Evolutionary conservation across 768 basidiomycete genomes (phyloP), one percentile per base, ranked within the genome.

Genomic region (Podaxis mareebaensis): DNA sequence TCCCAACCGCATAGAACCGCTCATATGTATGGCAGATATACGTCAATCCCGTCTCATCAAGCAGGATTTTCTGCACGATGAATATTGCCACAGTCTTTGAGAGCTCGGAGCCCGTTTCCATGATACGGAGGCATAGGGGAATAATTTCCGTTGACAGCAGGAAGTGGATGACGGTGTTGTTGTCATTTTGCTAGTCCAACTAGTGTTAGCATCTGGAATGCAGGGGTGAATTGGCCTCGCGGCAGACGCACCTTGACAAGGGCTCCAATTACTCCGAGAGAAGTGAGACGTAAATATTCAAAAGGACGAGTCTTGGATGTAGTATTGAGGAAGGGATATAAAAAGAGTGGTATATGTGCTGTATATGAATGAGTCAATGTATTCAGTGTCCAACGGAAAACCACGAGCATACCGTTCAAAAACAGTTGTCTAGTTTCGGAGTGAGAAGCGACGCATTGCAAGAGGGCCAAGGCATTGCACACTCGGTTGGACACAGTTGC

Each of bases 11-110:
- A 74, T 98, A 99, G 79, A 99, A 99, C 58, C 97, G 85, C 74
- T 99, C 97, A 73, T 99, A 99, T n/a, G 97, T 99, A 76, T 99
- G 97, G 70, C 97, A 99, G 71, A 99, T 99, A 75, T 99, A 99
- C 15, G 95, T 96, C 64, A 99, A 79, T 20, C 97, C 97, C 3
- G 96, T 95, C 76, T 99, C 97, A 74, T 99, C 97, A 58, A 99
- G 83, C 15, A 99, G 83, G 64, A 94, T 93, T 78, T 99, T 99
- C 76, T 99, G 97, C 3, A 99, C 97, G 71, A 99, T 99, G 77
- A 99, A 99, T 71, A 99, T 99, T 48, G 97, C 97, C 51, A 99
- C 97, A 0, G 97, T 99, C 79, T 99, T 99, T 63, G 93, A 95
- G 17, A 99, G 86, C 70, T 99, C 97, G 3, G 96, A 97, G 48